Percentiles rank a stretch among this genome's conserved stretches.
These are phyloP conservation scores for Trifolium subterraneum DNA, from an alignment of 306 rosid genomes.

Conservation along the genomic window DNA sequence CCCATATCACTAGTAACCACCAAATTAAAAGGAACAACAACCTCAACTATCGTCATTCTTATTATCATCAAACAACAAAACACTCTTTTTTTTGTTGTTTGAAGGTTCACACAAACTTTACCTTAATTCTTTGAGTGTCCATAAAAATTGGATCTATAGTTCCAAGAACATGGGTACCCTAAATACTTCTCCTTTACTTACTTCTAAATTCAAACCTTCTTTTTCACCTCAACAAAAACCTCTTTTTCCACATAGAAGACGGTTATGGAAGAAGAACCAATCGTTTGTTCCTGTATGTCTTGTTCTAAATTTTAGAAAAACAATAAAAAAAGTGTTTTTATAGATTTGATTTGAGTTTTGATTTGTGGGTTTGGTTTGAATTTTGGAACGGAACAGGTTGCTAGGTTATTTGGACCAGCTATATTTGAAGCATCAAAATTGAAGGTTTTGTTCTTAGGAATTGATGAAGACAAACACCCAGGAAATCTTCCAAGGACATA, in stretches of 20 bases:
- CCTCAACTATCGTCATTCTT: background rate
- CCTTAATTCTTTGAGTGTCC: slow-evolving; percentile 12
- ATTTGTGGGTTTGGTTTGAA: slow-evolving; percentile 32
- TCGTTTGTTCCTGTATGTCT: slow-evolving; percentile 64
- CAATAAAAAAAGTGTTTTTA: background rate
- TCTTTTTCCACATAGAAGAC: slow-evolving; percentile 42
- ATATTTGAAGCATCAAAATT: slow-evolving; percentile 95
- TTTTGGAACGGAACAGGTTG: slow-evolving; percentile 59
- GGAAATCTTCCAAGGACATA: slow-evolving; percentile 85
- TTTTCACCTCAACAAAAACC: slow-evolving; percentile 43
- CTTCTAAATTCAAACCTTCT: slow-evolving; percentile 54
- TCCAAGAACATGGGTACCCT: slow-evolving; percentile 58
- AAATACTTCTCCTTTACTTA: slow-evolving; percentile 58
- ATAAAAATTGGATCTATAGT: slow-evolving; percentile 34
- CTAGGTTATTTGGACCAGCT: slow-evolving; percentile 87
- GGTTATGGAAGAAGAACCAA: slow-evolving; percentile 54
- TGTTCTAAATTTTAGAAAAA: too few relatives aligned
- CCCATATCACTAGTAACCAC: background rate
- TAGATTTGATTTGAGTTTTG: background rate
- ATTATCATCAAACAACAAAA: background rate
- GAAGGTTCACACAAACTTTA: background rate
- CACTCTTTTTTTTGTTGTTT: background rate
- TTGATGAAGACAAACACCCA: slow-evolving; percentile 86
- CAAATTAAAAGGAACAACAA: slow-evolving; percentile 1
- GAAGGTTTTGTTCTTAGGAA: slow-evolving; percentile 84